These are phyloP conservation scores for Allium cepa DNA, from an alignment of 106 monocot genomes.

Conservation along the genomic window DNA sequence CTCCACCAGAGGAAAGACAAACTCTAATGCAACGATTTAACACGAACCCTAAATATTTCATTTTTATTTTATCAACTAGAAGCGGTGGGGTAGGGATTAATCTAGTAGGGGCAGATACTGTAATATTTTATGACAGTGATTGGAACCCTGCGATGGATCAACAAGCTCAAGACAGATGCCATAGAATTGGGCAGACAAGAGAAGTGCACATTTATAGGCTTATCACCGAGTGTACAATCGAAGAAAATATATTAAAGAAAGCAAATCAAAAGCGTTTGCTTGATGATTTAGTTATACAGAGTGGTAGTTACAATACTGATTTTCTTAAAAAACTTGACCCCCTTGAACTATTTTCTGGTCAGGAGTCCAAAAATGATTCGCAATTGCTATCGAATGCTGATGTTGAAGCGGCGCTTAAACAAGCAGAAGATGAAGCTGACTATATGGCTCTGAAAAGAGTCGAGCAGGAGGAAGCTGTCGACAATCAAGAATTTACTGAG, in stretches of 20 bases:
- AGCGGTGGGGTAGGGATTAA: conserved; percentile 99
- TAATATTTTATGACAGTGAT: conserved; percentile 99
- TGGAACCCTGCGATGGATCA: conserved; percentile 99
- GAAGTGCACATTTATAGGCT: conserved; percentile 97
- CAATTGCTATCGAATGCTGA: conserved; percentile 70
- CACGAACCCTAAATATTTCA: conserved; percentile 87
- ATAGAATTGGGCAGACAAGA: conserved; percentile 95
- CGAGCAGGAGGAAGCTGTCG: conserved; percentile 92
- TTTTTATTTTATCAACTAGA: conserved; percentile 96
- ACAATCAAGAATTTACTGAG: conserved; percentile 97
- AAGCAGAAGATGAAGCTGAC: conserved; percentile 98
- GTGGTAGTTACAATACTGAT: conserved; percentile 97
- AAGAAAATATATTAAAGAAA: conserved; percentile 97
- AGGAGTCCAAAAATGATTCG: conserved; percentile 25
- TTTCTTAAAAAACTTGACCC: conserved; percentile 99
- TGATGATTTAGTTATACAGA: conserved; percentile 97
- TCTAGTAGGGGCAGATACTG: conserved; percentile 97
- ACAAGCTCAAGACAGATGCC: conserved; percentile 99
- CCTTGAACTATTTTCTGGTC: conserved; percentile 82
- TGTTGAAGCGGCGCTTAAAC: conserved; percentile 93
- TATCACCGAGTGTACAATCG: conserved; percentile 92
- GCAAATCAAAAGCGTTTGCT: conserved; percentile 96
- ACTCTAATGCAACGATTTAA: conserved; percentile 98
- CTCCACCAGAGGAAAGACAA: conserved; percentile 94
- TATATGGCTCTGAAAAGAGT: conserved; percentile 97